Base-by-base conservation (phyloP, 805 yeast genomes). In the Yamadazyma paraphyllophila region DNA sequence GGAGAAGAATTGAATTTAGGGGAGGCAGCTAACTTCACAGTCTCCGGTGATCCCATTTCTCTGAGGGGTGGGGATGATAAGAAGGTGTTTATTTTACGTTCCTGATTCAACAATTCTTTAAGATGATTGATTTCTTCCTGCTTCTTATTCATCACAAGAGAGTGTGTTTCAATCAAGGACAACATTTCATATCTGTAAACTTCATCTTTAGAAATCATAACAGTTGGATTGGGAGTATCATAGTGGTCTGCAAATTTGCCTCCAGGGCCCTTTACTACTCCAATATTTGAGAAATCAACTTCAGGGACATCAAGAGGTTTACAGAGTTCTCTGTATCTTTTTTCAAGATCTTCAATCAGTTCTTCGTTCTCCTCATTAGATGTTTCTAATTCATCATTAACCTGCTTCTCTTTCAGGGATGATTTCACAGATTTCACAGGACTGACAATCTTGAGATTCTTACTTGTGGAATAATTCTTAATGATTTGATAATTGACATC, bases 41-140 rank as follows among this genome's bases (percentile, higher is more conserved):
- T 24, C 29, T 34, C 29, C 10, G 42, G 39, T 7, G 38, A 26
- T 11, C 29, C 16, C 14, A 9, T 15, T 2, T 30, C 39, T 32
- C 41, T 39, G 27, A 38, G 34, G 17, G 34, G 46, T 17, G 54
- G 48, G 10, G 55, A 39, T 2, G 51, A 20, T n/a, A 46, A 42
- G n/a, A 35, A 38, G 10, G 44, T 46, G 45, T 54, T 60, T 8
- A 58, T 37, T 35, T 51, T 47, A 38, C 58, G 54, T 46, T 65
- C 66, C 31, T 59, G 55, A 11, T 39, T 41, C 37, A 65, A 49
- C 16, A 65, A 51, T 13, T 52, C 41, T 35, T 54, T 59, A 17
- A 62, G 48, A 36, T 57, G 53, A 11, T 53, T 48, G 14, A 60
- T 62, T 47, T 63, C 66, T 13, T 53, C 48, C 43, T 59, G 61